Conservation (phyloP, 78 protist species). For the Creolimax fragrantissima region DNA sequence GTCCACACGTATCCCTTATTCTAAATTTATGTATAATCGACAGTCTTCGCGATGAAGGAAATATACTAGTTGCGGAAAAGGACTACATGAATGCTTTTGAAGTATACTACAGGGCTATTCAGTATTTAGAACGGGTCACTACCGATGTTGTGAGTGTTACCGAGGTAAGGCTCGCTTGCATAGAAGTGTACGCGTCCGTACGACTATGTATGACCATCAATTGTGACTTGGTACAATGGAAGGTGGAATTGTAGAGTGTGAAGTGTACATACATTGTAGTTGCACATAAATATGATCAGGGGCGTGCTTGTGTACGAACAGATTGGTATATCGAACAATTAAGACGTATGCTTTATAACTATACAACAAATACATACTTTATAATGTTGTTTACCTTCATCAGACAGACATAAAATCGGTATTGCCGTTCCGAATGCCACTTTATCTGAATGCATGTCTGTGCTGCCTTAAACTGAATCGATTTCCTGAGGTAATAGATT, state of each 20-base stretch:
- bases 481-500: not conserved
- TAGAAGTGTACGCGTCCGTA: not conserved
- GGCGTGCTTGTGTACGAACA: not conserved
- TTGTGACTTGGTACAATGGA: no score
- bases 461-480: not conserved
- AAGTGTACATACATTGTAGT: not conserved
- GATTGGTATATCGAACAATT: not conserved
- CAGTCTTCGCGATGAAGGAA: not conserved
- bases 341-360: not conserved
- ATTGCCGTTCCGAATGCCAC: not conserved
- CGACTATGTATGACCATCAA: not conserved
- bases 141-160: not conserved
- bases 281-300: no score
- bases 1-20: not conserved
- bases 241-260: not conserved
- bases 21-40: not conserved
- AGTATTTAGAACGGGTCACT: not conserved
- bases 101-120: not conserved
- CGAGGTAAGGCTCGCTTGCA: not conserved
- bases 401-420: no score
- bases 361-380: not conserved
- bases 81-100: not conserved
- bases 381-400: not conserved
- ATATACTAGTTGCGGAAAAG: not conserved
- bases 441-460: not conserved